Evolutionary conservation across 352 stramenopile species (phyloP).

Genomic region (Phytophthora citrophthora): DNA sequence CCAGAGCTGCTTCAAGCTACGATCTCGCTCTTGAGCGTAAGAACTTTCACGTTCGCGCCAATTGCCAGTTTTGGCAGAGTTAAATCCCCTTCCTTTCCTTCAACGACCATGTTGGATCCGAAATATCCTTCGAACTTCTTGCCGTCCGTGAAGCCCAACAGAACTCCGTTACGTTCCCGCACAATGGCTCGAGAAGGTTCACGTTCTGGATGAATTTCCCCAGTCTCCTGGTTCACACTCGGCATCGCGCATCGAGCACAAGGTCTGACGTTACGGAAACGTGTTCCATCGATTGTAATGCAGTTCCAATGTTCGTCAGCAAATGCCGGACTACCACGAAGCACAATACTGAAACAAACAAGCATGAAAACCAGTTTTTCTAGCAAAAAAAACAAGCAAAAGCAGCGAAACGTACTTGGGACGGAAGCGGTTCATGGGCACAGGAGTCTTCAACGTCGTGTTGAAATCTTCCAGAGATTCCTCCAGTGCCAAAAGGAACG

Average conservation of each 20-base stretch:
- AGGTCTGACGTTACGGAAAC: conserved; percentile 78
- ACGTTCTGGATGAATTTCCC: conserved; percentile 46
- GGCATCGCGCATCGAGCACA: conserved; percentile 81
- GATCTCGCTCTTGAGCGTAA: conserved; percentile 70
- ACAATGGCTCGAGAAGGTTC: conserved; percentile 64
- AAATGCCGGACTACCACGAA: conserved; percentile 68
- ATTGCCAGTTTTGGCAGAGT: conserved; percentile 39
- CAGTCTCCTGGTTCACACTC: conserved; percentile 73
- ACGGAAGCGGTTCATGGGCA: conserved; percentile 86
- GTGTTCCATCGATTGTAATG: conserved; percentile 55
- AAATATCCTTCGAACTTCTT: conserved; percentile 72
- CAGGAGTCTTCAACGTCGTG: conserved; percentile 46
- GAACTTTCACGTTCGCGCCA: conserved; percentile 60
- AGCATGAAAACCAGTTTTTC: conserved; percentile 1
- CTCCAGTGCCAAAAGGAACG: conserved; percentile 69
- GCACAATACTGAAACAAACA: conserved; percentile 60
- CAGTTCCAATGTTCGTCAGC: conserved; percentile 81
- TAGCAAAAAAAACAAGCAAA: background rate
- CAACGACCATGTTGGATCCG: conserved; percentile 75
- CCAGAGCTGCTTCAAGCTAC: conserved; percentile 42
- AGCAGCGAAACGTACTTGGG: conserved; percentile 53
- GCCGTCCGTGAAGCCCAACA: conserved; percentile 64
- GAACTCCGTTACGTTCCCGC: conserved; percentile 60
- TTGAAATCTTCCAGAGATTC: conserved; percentile 73
- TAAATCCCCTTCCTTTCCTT: conserved; percentile 15